These are phyloP conservation scores for Juncus inflexus DNA, from an alignment of 176 grass and related monocot genomes.

Conservation along the genomic window DNA sequence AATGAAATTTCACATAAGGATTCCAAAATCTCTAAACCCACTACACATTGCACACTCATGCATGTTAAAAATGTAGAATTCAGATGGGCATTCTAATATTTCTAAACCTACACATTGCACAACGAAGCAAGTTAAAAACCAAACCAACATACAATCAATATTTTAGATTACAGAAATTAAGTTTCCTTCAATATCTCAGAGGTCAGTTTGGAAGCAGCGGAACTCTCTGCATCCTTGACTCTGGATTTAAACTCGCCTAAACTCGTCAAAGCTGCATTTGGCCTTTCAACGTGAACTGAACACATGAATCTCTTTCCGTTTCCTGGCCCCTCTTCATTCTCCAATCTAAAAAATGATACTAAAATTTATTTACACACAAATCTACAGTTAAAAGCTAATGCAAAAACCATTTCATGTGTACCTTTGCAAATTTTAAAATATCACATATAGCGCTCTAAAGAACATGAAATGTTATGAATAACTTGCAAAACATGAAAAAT, in stretches of 20 bases:
- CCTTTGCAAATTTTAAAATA: neutral
- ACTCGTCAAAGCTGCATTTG: constrained; percentile 32
- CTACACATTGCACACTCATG: too few relatives aligned
- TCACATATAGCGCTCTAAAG: too few relatives aligned
- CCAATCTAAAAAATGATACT: constrained; percentile 49
- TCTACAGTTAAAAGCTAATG: neutral
- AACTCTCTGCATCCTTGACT: constrained; percentile 71
- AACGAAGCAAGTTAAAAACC: too few relatives aligned
- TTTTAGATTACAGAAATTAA: neutral
- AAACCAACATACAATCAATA: too few relatives aligned
- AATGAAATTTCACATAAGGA: too few relatives aligned
- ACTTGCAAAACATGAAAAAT: too few relatives aligned
- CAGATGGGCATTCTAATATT: too few relatives aligned
- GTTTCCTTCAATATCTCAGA: constrained; percentile 19
- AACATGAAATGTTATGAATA: too few relatives aligned
- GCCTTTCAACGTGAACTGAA: constrained; percentile 49
- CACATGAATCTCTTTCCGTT: constrained; percentile 60
- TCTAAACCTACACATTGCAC: too few relatives aligned
- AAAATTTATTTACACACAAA: neutral
- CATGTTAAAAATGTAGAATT: too few relatives aligned
- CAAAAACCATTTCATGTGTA: neutral
- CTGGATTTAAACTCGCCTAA: constrained; percentile 50
- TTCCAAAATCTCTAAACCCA: too few relatives aligned
- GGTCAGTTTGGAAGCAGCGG: constrained; percentile 59
- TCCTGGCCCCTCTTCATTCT: constrained; percentile 61